These are phyloP conservation scores for Alloteropsis semialata DNA, from an alignment of 176 grass and related monocot species.

Conservation along the genomic window DNA sequence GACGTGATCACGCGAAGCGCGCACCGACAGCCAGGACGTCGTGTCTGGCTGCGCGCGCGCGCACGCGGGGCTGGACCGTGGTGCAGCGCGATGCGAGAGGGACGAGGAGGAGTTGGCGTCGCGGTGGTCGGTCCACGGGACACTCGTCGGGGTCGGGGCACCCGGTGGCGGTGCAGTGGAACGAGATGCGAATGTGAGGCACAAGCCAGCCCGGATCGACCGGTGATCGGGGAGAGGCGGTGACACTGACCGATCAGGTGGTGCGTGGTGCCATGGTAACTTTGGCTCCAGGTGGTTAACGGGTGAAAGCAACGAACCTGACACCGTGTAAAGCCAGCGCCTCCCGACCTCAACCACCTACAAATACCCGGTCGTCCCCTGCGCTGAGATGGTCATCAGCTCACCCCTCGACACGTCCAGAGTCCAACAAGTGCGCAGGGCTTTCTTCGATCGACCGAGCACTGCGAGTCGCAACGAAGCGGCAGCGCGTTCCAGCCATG, in stretches of 20 bases:
- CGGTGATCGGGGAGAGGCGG: not conserved
- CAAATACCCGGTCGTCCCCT: conserved; percentile 19
- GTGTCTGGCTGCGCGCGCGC: too few species aligned
- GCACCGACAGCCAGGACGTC: not conserved
- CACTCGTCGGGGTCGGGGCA: not conserved
- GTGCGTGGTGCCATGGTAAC: not conserved
- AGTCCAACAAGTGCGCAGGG: too few species aligned
- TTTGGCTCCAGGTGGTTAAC: not conserved
- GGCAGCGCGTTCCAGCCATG: conserved; percentile 22
- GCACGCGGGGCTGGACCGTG: too few species aligned
- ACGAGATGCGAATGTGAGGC: not conserved
- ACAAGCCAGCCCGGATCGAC: not conserved
- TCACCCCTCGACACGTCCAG: not conserved
- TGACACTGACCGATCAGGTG: not conserved
- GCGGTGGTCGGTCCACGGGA: not conserved
- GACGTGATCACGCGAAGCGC: not conserved
- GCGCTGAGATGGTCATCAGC: not conserved
- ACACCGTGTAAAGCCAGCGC: conserved; percentile 48
- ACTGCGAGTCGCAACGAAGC: too few species aligned
- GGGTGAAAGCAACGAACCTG: conserved; percentile 7
- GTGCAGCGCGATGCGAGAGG: too few species aligned
- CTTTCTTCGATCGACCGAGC: not conserved
- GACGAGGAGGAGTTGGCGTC: not conserved
- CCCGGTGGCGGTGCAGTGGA: not conserved
- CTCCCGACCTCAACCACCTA: not conserved